Conservation (phyloP, 345 rosid genomes). For the Abelmoschus esculentus region DNA sequence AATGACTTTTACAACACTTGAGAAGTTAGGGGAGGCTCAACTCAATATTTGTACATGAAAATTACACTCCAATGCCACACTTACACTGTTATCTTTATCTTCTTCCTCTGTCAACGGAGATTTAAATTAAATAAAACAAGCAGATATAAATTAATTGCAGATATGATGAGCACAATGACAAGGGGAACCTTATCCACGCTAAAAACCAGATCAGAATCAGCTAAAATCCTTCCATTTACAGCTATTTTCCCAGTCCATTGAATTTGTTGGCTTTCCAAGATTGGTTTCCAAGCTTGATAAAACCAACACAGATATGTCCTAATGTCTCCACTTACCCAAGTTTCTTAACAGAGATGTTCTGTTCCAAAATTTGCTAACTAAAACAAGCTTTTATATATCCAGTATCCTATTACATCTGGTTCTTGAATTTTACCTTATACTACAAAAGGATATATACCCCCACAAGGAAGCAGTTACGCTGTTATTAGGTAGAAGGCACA, state of each 20-base stretch:
- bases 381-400: background rate
- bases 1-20: no score
- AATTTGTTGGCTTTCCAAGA: background rate
- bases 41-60: background rate
- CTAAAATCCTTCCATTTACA: slow-evolving; percentile 5
- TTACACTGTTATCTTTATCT: no score
- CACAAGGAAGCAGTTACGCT: background rate
- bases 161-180: background rate
- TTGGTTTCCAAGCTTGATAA: background rate
- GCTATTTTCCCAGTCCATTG: background rate
- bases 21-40: no score
- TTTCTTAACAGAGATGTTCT: background rate
- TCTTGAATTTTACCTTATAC: background rate
- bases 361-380: background rate
- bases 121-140: background rate
- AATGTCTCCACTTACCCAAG: background rate
- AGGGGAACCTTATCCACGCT: background rate
- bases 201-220: background rate
- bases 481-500: slow-evolving; percentile 10
- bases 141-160: slow-evolving; percentile 11
- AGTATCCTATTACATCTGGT: background rate
- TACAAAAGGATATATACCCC: slow-evolving; percentile 5
- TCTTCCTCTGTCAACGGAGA: no score
- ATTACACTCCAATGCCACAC: background rate
- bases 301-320: background rate